Conservation (phyloP, 768 basidiomycete genomes). For the Calocybe gangraenosa region DNA sequence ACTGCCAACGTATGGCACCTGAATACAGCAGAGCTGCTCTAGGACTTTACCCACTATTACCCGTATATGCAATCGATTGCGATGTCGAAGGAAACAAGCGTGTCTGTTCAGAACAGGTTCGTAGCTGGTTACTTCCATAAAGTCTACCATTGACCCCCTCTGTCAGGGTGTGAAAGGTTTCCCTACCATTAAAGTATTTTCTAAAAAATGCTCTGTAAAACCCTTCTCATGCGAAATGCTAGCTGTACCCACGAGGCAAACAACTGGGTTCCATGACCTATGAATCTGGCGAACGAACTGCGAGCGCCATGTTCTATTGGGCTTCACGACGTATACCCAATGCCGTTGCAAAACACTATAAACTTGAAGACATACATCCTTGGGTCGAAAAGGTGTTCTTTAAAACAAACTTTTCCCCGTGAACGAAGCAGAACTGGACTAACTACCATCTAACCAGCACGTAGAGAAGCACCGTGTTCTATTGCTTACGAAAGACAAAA, state of each 20-base stretch:
- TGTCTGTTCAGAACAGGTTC: slow-evolving; percentile 75
- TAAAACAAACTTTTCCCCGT: background rate
- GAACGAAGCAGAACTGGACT: background rate
- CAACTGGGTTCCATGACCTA: slow-evolving; percentile 60
- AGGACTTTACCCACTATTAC: slow-evolving; percentile 76
- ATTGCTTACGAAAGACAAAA: slow-evolving; percentile 71
- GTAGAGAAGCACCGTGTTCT: slow-evolving; percentile 51
- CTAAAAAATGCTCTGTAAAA: background rate
- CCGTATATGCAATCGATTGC: slow-evolving; percentile 92
- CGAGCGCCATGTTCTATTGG: slow-evolving; percentile 71
- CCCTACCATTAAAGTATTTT: slow-evolving; percentile 80
- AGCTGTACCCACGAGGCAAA: slow-evolving; percentile 78
- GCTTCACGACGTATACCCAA: slow-evolving; percentile 73
- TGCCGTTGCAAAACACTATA: slow-evolving; percentile 56
- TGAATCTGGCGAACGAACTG: slow-evolving; percentile 65
- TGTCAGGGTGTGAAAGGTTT: slow-evolving; percentile 79
- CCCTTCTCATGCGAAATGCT: slow-evolving; percentile 3
- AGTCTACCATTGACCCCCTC: background rate
- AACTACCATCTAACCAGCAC: slow-evolving; percentile 10
- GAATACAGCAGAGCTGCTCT: slow-evolving; percentile 82
- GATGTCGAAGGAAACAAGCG: slow-evolving; percentile 78
- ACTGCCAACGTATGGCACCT: slow-evolving; percentile 83
- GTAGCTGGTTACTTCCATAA: background rate
- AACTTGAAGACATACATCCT: slow-evolving; percentile 48
- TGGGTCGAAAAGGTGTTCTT: slow-evolving; percentile 68